These are phyloP conservation scores for Malassezia cuniculi DNA, from an alignment of 1,284 basidiomycete species.

Conservation along the genomic window DNA sequence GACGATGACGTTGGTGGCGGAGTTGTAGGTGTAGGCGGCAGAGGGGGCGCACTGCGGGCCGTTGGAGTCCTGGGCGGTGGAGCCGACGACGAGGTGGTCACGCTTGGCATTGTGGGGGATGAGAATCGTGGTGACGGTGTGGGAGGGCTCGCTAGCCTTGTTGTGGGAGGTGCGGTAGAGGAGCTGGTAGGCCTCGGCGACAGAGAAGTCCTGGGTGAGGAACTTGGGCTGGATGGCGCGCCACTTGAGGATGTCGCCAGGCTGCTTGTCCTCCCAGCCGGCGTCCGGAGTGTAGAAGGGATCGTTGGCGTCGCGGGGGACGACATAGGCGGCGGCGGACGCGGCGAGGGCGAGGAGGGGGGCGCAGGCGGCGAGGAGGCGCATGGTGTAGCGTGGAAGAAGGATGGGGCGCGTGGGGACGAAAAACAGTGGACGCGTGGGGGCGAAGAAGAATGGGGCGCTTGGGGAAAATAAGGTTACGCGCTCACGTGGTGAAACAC, in stretches of 20 bases:
- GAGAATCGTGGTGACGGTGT: slow-evolving; percentile 21
- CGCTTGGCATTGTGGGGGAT: slow-evolving; percentile 19
- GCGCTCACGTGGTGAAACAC: too few relatives aligned
- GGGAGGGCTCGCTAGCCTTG: neutral
- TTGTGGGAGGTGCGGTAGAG: slow-evolving; percentile 16
- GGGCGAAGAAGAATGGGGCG: too few relatives aligned
- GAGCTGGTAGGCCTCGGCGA: slow-evolving; percentile 15
- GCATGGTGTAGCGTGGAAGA: too few relatives aligned
- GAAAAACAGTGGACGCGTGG: too few relatives aligned
- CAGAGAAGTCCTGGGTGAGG: neutral
- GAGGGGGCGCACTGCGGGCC: slow-evolving; percentile 20
- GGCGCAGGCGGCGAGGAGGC: too few relatives aligned
- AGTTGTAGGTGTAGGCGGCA: slow-evolving; percentile 8
- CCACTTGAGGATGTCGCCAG: slow-evolving; percentile 22
- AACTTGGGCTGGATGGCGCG: slow-evolving; percentile 15
- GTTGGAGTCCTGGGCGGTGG: slow-evolving; percentile 18
- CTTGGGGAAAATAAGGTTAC: too few relatives aligned
- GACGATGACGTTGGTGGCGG: slow-evolving; percentile 4
- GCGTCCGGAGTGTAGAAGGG: slow-evolving; percentile 20
- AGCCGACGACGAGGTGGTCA: slow-evolving; percentile 18
- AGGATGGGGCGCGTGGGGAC: too few relatives aligned
- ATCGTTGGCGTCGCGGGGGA: too few relatives aligned
- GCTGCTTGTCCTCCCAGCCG: slow-evolving; percentile 8
- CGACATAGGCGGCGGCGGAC: too few relatives aligned
- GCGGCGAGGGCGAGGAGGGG: too few relatives aligned